These are phyloP conservation scores for Trichoderma sp. DNA, from an alignment of 2,329 filamentous ascomycete species.

Conservation along the genomic window DNA sequence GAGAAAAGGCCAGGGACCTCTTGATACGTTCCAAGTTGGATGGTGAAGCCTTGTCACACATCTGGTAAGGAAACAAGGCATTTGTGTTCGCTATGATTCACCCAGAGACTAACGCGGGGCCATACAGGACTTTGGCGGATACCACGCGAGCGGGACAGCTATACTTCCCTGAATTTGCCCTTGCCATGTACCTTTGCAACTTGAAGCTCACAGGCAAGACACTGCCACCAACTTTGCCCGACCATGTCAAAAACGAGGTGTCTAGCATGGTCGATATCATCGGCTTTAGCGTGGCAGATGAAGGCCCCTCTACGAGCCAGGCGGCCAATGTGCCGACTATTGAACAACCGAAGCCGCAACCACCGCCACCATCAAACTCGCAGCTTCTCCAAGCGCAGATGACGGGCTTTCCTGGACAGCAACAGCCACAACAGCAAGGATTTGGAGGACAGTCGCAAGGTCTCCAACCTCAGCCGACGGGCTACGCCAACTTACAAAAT, in stretches of 20 bases:
- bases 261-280: conserved; percentile 99
- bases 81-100: neutral
- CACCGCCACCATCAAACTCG: conserved; percentile 70
- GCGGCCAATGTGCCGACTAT: conserved; percentile 67
- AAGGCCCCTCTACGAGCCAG: conserved; percentile 50
- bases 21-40: conserved; percentile 84
- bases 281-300: conserved; percentile 85
- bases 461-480: conserved; percentile 67
- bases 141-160: conserved; percentile 95
- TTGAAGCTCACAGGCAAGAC: conserved; percentile 84
- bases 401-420: conserved; percentile 60
- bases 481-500: conserved; percentile 64
- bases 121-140: conserved; percentile 77
- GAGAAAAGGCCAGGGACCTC: conserved; percentile 87
- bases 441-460: conserved; percentile 58
- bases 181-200: conserved; percentile 99
- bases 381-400: conserved; percentile 64
- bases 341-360: conserved; percentile 71
- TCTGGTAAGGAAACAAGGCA: conserved; percentile 62
- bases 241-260: conserved; percentile 90
- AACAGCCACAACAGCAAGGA: conserved; percentile 53
- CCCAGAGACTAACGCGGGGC: conserved; percentile 18
- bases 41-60: conserved; percentile 83
- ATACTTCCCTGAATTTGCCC: conserved; percentile 94
- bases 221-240: conserved; percentile 71